Percentiles rank a stretch among this genome's conserved stretches.
phyloP scores from a whole-genome alignment of 192 early-diverging fungal genomes.

The Phlyctochytrium planicorne region DNA sequence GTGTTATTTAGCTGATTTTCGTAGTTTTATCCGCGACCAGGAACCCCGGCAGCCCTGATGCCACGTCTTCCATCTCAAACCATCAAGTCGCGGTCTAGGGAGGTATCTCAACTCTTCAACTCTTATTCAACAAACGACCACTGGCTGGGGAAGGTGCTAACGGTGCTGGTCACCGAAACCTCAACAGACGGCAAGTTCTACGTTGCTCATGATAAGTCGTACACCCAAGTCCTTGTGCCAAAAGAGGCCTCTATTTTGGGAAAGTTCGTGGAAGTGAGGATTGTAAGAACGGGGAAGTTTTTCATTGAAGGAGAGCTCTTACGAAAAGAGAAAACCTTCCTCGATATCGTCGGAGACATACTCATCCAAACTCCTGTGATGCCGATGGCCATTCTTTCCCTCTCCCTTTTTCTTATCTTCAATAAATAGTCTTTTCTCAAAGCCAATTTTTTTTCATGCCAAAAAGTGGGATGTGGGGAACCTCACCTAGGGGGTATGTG shows the following conservation, averaged over 20 bases:
- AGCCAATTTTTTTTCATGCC: too few species aligned
- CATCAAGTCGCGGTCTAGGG: constrained; percentile 51
- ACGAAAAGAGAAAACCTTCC: too few species aligned
- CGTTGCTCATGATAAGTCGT: constrained; percentile 55
- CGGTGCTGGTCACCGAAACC: constrained; percentile 50
- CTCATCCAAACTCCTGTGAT: too few species aligned
- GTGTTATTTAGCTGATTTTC: neutral
- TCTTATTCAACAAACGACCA: constrained; percentile 36
- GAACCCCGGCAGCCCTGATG: constrained; percentile 59
- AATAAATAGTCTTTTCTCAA: too few species aligned
- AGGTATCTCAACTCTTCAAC: constrained; percentile 45
- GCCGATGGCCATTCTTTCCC: too few species aligned
- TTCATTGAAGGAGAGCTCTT: constrained; percentile 38
- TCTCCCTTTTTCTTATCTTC: too few species aligned
- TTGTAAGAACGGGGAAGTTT: constrained; percentile 43
- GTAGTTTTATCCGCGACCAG: constrained; percentile 59
- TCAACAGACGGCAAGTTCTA: constrained; percentile 43
- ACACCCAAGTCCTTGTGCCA: constrained; percentile 52
- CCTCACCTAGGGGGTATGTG: too few species aligned
- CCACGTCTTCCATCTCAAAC: constrained; percentile 35
- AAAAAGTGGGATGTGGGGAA: too few species aligned
- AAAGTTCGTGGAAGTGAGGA: constrained; percentile 27
- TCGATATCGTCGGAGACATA: too few species aligned
- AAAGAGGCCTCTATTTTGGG: constrained; percentile 40
- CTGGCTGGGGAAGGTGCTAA: constrained; percentile 22